A percentile compares a stretch with the other conserved stretches of the same genome.
phyloP scores from a whole-genome alignment of 345 rosid genomes.

The Euclidium syriacum region DNA sequence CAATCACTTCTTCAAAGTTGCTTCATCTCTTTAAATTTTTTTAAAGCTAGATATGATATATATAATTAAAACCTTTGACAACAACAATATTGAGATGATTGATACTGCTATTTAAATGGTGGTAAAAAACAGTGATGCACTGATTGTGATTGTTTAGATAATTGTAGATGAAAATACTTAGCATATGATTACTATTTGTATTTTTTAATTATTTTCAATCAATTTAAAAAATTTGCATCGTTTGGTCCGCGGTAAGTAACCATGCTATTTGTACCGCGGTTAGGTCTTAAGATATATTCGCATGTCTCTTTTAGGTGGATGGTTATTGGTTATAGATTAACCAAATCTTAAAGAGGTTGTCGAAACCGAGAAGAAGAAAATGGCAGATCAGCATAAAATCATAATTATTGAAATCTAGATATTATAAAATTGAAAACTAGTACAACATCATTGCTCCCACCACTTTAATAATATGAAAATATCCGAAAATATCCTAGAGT shows the following conservation, averaged over 20 bases:
- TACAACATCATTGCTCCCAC: constrained; percentile 15
- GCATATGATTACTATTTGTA: too few relatives aligned
- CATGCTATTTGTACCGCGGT: too few relatives aligned
- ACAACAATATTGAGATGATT: background rate
- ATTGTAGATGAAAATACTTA: too few relatives aligned
- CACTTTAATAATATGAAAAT: constrained; percentile 4
- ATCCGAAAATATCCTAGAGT: constrained; percentile 10
- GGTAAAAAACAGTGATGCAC: too few relatives aligned
- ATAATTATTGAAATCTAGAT: constrained; percentile 17
- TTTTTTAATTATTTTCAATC: background rate
- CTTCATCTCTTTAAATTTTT: too few relatives aligned
- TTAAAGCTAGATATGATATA: too few relatives aligned
- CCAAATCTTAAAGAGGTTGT: constrained; percentile 13
- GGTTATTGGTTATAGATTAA: constrained; percentile 12
- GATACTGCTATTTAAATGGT: too few relatives aligned
- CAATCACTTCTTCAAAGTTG: background rate
- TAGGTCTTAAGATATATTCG: too few relatives aligned
- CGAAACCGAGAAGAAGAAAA: background rate
- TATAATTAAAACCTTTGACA: background rate
- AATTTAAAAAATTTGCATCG: too few relatives aligned
- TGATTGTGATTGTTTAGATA: too few relatives aligned
- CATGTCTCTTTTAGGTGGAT: constrained; percentile 16
- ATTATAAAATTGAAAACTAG: background rate
- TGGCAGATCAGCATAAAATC: constrained; percentile 25
- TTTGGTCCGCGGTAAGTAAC: too few relatives aligned